Conservation (phyloP, 176 grass and related monocot genomes). For the Oryza australiensis region DNA sequence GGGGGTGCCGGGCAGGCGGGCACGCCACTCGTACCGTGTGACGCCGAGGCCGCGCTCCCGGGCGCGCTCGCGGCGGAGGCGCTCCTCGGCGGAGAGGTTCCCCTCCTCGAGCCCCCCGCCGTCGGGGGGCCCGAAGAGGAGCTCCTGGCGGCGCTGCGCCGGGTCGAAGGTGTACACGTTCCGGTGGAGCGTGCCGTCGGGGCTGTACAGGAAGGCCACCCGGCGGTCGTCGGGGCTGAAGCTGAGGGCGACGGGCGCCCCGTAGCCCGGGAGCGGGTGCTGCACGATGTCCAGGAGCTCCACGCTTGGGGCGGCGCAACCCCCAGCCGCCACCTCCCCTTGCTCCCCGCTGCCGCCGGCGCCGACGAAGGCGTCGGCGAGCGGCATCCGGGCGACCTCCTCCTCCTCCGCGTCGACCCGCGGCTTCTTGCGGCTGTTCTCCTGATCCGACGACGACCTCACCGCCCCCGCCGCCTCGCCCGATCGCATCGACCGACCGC, state of each 20-base stretch:
- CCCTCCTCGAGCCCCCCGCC: constrained; percentile 85
- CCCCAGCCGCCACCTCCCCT: not conserved
- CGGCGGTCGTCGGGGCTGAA: constrained; percentile 90
- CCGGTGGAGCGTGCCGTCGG: constrained; percentile 81
- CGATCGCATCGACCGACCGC: constrained; percentile 68
- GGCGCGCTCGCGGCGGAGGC: constrained; percentile 77
- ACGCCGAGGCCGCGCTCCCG: constrained; percentile 93
- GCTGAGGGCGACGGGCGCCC: constrained; percentile 63
- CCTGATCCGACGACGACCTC: constrained; percentile 49
- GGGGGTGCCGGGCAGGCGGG: constrained; percentile 29
- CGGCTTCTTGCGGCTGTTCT: constrained; percentile 63
- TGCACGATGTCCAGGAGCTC: constrained; percentile 83
- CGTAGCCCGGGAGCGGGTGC: constrained; percentile 87
- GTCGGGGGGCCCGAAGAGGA: constrained; percentile 71
- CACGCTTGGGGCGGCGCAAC: constrained; percentile 14
- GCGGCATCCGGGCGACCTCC: constrained; percentile 42
- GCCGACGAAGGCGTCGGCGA: constrained; percentile 45
- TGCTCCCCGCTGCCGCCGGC: constrained; percentile 18
- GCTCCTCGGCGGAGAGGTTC: constrained; percentile 86
- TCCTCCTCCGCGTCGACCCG: constrained; percentile 13
- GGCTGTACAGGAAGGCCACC: constrained; percentile 76
- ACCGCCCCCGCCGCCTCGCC: constrained; percentile 45
- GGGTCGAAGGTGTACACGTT: constrained; percentile 77
- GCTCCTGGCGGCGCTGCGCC: constrained; percentile 53
- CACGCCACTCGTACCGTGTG: constrained; percentile 83